phyloP scores from a whole-genome alignment of 2,329 filamentous ascomycete genomes.

The Gyromitra esculenta region DNA sequence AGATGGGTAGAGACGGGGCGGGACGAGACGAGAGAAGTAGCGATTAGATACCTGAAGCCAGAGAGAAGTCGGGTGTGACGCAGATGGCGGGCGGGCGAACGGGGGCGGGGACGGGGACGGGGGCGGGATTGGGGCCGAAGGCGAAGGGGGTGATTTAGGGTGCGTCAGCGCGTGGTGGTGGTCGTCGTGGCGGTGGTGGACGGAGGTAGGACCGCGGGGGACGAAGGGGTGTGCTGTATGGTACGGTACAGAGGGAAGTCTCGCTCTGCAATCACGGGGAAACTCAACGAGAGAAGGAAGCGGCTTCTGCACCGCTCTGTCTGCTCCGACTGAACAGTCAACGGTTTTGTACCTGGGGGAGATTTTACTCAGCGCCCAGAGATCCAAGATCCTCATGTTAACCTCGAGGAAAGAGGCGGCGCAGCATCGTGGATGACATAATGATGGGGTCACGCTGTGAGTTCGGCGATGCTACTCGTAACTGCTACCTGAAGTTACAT shows the following conservation, averaged over 20 bases:
- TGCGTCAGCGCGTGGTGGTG: slow-evolving; percentile 22
- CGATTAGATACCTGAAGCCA: slow-evolving; percentile 34
- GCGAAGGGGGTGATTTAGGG: slow-evolving; percentile 30
- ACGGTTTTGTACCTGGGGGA: slow-evolving; percentile 40
- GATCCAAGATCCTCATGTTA: slow-evolving; percentile 7
- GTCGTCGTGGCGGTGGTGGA: background rate
- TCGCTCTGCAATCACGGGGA: slow-evolving; percentile 34
- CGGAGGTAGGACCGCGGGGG: slow-evolving; percentile 24
- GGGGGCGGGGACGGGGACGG: slow-evolving; percentile 37
- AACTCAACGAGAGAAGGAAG: slow-evolving; percentile 16
- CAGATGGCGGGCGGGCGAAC: slow-evolving; percentile 28
- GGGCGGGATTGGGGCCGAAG: slow-evolving; percentile 26
- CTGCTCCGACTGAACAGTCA: slow-evolving; percentile 14
- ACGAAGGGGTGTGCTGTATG: slow-evolving; percentile 18
- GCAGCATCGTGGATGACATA: slow-evolving; percentile 43
- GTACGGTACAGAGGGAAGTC: slow-evolving; percentile 13
- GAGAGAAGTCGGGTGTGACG: slow-evolving; percentile 39
- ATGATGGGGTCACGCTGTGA: slow-evolving; percentile 31
- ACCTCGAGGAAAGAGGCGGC: slow-evolving; percentile 20
- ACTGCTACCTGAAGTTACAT: background rate
- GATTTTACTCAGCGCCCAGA: slow-evolving; percentile 9
- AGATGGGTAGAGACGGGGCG: slow-evolving; percentile 25
- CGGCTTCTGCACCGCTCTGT: slow-evolving; percentile 23
- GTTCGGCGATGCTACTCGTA: slow-evolving; percentile 35
- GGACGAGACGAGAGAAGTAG: slow-evolving; percentile 31